Evolutionary conservation across 305 asterid genomes (phyloP).

Genomic region (Lippia alba): DNA sequence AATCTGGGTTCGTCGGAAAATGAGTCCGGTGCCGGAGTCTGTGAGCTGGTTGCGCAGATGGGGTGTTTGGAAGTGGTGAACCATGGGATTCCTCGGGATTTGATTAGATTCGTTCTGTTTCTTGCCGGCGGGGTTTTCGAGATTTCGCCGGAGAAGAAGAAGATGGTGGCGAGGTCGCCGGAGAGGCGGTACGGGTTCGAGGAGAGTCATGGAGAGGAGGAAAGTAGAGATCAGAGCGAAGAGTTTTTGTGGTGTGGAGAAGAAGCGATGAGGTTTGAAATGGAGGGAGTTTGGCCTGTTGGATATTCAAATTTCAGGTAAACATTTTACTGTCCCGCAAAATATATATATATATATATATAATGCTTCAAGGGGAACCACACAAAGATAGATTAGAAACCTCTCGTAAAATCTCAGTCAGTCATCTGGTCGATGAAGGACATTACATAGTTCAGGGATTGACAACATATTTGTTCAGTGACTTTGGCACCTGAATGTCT

Average conservation of each 20-base stretch:
- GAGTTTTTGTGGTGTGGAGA: conserved; percentile 82
- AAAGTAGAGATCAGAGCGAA: conserved; percentile 48
- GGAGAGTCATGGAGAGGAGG: conserved; percentile 67
- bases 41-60: conserved; percentile 45
- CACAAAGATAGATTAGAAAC: too few species aligned
- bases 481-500: too few species aligned
- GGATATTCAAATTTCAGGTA: conserved; percentile 89
- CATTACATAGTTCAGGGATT: too few species aligned
- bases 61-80: conserved; percentile 81
- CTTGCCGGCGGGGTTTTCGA: conserved; percentile 60
- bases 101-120: conserved; percentile 49
- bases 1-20: conserved; percentile 32
- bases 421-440: too few species aligned
- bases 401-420: too few species aligned
- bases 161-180: conserved; percentile 46
- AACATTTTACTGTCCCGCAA: neutral
- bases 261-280: conserved; percentile 48
- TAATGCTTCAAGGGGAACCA: too few species aligned
- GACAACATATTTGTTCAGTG: too few species aligned
- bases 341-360: too few species aligned
- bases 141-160: conserved; percentile 60
- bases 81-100: conserved; percentile 67
- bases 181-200: conserved; percentile 75
- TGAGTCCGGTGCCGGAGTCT: conserved; percentile 36
- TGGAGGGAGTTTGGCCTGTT: conserved; percentile 83